Conservation (phyloP, 768 basidiomycete genomes). For the Lentinus brumalis region DNA sequence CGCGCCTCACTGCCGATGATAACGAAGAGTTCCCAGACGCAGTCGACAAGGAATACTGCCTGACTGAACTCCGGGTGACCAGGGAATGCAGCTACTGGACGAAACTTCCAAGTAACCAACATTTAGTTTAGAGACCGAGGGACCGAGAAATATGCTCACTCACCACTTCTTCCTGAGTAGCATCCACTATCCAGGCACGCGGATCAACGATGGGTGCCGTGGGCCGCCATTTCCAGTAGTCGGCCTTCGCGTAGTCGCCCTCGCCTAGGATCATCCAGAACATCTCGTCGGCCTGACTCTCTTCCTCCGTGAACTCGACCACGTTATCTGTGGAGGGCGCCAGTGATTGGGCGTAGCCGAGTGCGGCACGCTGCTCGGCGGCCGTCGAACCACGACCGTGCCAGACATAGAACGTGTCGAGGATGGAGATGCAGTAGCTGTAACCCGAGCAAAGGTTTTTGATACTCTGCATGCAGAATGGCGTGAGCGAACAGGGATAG, state of each 20-base stretch:
- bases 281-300: conserved; percentile 70
- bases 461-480: conserved; percentile 43
- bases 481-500: conserved; percentile 2
- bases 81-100: conserved; percentile 45
- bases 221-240: conserved; percentile 80
- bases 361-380: conserved; percentile 61
- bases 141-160: conserved; percentile 24
- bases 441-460: conserved; percentile 82
- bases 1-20: conserved; percentile 71
- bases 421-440: conserved; percentile 74
- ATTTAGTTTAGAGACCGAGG: not conserved
- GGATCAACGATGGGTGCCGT: conserved; percentile 43
- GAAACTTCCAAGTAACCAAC: conserved; percentile 41
- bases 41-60: conserved; percentile 70
- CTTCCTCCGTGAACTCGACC: conserved; percentile 65
- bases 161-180: conserved; percentile 42
- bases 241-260: conserved; percentile 71
- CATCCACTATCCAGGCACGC: conserved; percentile 61
- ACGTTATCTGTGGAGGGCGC: conserved; percentile 40
- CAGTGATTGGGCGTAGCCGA: conserved; percentile 58
- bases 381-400: conserved; percentile 69
- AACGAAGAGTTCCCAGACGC: conserved; percentile 79
- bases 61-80: conserved; percentile 39
- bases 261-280: conserved; percentile 89
- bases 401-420: conserved; percentile 80